Evolutionary conservation across 495 filamentous ascomycete species (phyloP).

Genomic region (Annulohypoxylon moriforme): DNA sequence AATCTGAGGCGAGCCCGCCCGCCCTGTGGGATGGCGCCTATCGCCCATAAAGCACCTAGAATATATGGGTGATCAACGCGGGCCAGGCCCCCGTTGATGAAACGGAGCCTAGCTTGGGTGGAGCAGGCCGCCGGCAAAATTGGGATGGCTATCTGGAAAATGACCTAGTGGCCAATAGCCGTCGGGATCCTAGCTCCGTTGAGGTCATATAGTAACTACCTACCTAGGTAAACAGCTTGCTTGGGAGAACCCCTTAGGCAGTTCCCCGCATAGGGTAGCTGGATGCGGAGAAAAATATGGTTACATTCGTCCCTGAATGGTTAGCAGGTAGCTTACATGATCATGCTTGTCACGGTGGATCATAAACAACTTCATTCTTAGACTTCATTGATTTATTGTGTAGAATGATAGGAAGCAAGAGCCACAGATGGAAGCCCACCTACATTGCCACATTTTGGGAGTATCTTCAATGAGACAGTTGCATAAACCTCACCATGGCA

Average conservation of each 20-base stretch:
- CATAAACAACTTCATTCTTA: neutral
- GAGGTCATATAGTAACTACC: conserved; percentile 29
- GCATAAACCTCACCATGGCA: conserved; percentile 9
- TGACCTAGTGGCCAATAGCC: conserved; percentile 36
- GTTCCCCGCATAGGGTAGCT: conserved; percentile 10
- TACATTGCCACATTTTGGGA: conserved; percentile 31
- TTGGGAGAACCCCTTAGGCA: conserved; percentile 20
- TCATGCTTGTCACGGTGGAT: neutral
- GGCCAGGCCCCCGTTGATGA: conserved; percentile 34
- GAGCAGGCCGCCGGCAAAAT: conserved; percentile 44
- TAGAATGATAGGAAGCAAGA: conserved; percentile 3
- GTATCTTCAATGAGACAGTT: conserved; percentile 36
- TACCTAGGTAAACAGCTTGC: neutral
- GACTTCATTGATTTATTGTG: conserved; percentile 19
- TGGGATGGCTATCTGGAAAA: conserved; percentile 45
- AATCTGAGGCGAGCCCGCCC: conserved; percentile 18
- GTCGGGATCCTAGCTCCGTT: conserved; percentile 40
- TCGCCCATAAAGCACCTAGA: conserved; percentile 12
- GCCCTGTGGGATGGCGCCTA: conserved; percentile 32
- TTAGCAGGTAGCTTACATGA: conserved; percentile 11
- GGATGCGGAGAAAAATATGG: conserved; percentile 18
- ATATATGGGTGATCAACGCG: conserved; percentile 32
- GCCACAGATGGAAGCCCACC: conserved; percentile 8
- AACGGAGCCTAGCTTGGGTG: conserved; percentile 34
- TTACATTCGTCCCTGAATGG: conserved; percentile 7